Percentiles rank a stretch among this genome's conserved stretches.
Evolutionary conservation across 768 basidiomycete genomes (phyloP).

Genomic region (Podaxis pistillaris): DNA sequence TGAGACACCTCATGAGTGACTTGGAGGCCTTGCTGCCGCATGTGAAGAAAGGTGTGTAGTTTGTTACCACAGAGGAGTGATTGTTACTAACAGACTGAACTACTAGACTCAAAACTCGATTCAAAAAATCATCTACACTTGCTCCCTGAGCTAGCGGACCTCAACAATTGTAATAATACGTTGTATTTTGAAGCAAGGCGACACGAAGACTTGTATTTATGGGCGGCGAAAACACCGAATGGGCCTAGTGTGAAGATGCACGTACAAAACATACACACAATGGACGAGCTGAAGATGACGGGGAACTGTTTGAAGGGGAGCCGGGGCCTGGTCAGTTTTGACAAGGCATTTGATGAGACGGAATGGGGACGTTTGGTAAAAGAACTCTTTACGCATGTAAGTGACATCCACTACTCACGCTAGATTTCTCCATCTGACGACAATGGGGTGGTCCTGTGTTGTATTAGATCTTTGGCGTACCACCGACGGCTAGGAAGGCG

Average conservation of each 20-base stretch:
- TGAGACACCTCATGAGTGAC: constrained; percentile 97
- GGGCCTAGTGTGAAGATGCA: constrained; percentile 97
- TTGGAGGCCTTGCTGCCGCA: constrained; percentile 88
- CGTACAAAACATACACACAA: constrained; percentile 97
- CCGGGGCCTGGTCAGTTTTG: constrained; percentile 89
- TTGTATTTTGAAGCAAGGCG: constrained; percentile 96
- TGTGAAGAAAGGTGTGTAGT: constrained; percentile 83
- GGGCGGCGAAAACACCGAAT: constrained; percentile 96
- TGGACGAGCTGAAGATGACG: constrained; percentile 99
- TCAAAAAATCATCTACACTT: constrained; percentile 92
- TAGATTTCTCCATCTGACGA: neutral
- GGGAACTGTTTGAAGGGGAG: constrained; percentile 98
- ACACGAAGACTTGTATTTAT: constrained; percentile 94
- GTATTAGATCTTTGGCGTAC: constrained; percentile 89
- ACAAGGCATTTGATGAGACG: constrained; percentile 83
- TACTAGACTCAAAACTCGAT: constrained; percentile 91
- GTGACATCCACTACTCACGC: constrained; percentile 25
- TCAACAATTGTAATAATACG: constrained; percentile 97
- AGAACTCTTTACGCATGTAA: constrained; percentile 90
- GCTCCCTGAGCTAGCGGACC: constrained; percentile 93
- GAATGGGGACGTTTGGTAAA: constrained; percentile 87
- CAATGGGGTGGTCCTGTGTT: constrained; percentile 7
- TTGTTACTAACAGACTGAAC: neutral
- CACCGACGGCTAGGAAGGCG: constrained; percentile 82
- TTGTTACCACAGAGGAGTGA: neutral